Percentiles rank a stretch among this genome's conserved stretches.
These are phyloP conservation scores for Pelargonium myrrhifolium DNA, from an alignment of 441 rosid genomes.

Conservation along the genomic window DNA sequence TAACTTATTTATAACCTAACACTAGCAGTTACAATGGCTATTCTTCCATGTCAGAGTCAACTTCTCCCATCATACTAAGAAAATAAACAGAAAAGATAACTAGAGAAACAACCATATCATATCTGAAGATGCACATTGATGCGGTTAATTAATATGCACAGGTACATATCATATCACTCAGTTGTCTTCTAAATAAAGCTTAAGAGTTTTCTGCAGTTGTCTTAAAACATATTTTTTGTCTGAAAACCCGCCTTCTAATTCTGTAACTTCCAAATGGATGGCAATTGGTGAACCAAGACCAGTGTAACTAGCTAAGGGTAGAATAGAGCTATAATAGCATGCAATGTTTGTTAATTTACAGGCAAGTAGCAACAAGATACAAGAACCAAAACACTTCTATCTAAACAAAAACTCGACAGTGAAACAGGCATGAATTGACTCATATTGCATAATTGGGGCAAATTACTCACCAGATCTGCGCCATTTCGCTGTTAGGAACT, in stretches of 20 bases:
- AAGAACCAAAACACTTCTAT: neutral
- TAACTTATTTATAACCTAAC: neutral
- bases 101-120: neutral
- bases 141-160: neutral
- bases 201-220: neutral
- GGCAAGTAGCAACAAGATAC: neutral
- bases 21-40: neutral
- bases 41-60: neutral
- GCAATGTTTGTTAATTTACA: neutral
- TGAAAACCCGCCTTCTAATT: neutral
- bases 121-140: neutral
- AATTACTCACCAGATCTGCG: slow-evolving; percentile 73
- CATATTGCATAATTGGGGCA: neutral
- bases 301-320: no score
- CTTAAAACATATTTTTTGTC: neutral
- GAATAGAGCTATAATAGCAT: neutral
- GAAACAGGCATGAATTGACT: neutral
- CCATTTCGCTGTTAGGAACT: slow-evolving; percentile 78
- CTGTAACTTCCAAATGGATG: no score
- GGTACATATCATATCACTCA: neutral
- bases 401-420: neutral
- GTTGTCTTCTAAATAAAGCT: neutral
- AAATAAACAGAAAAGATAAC: neutral
- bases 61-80: neutral
- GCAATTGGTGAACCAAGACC: no score